Conservation (phyloP, 1,284 basidiomycete genomes). For the Ganoderma resinaceum region DNA sequence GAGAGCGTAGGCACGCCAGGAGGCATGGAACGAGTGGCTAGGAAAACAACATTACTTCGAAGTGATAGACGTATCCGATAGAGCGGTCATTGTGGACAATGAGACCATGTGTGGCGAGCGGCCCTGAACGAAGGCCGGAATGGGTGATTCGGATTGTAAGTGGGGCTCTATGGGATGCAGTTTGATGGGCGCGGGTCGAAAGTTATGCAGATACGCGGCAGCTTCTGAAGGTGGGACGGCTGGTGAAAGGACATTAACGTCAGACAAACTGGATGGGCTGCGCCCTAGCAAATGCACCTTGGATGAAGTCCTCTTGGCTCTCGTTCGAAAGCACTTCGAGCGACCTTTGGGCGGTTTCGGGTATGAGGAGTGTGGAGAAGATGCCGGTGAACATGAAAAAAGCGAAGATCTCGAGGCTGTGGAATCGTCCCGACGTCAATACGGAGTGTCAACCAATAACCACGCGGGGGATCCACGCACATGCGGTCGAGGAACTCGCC, state of each 20-base stretch:
- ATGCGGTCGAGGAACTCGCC: slow-evolving; percentile 69
- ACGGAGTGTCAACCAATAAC: background rate
- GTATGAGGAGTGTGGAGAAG: slow-evolving; percentile 76
- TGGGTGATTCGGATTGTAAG: slow-evolving; percentile 12
- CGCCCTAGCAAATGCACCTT: slow-evolving; percentile 4
- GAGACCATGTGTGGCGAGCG: background rate
- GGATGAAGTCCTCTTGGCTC: slow-evolving; percentile 68
- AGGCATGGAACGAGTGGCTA: background rate
- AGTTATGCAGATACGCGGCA: slow-evolving; percentile 13
- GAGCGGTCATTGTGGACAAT: slow-evolving; percentile 16
- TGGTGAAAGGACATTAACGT: background rate
- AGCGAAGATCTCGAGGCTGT: slow-evolving; percentile 72
- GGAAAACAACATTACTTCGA: background rate
- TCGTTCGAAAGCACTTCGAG: slow-evolving; percentile 80
- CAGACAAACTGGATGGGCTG: background rate
- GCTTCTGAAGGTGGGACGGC: slow-evolving; percentile 17
- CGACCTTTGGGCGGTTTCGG: slow-evolving; percentile 75
- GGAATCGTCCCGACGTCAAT: slow-evolving; percentile 19
- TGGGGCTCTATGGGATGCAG: slow-evolving; percentile 18
- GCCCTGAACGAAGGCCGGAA: background rate
- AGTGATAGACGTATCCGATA: slow-evolving; percentile 22
- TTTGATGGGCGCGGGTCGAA: slow-evolving; percentile 19
- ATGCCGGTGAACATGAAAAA: slow-evolving; percentile 86
- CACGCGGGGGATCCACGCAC: slow-evolving; percentile 44
- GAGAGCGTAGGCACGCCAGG: too few relatives aligned